Percentiles rank a stretch among this genome's conserved stretches.
Conservation (phyloP, 257 asterid species). For the Solanum bulbocastanum region DNA sequence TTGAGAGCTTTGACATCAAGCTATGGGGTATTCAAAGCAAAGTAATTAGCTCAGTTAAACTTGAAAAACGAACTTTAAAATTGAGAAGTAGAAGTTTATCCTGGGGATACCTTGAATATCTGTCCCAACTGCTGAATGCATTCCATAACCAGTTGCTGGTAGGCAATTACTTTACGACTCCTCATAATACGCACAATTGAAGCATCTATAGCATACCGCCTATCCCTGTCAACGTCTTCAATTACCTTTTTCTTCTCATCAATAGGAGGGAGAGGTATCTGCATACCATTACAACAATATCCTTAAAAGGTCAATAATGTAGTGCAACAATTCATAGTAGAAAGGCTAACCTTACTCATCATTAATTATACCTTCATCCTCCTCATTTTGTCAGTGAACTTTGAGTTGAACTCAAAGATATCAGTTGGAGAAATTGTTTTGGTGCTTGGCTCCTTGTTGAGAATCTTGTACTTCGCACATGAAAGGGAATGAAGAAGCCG, state of each 20-base stretch:
- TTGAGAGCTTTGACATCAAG: conserved; percentile 95
- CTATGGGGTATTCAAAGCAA: conserved; percentile 18
- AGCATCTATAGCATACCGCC: conserved; percentile 92
- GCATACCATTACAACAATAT: conserved; percentile 5
- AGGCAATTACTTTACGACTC: conserved; percentile 84
- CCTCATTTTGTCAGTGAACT: conserved; percentile 92
- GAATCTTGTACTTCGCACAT: conserved; percentile 92
- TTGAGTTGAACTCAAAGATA: conserved; percentile 75
- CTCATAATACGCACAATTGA: conserved; percentile 96
- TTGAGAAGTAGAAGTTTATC: not conserved
- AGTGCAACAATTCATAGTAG: not conserved
- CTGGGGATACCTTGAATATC: conserved; percentile 71
- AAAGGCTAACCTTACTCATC: not conserved
- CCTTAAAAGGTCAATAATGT: not conserved
- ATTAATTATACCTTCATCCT: conserved; percentile 71
- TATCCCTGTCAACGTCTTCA: conserved; percentile 96
- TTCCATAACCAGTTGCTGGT: conserved; percentile 92
- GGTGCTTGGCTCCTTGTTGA: conserved; percentile 82
- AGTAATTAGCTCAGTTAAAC: not conserved
- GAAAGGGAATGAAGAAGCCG: conserved; percentile 92
- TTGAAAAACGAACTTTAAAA: not conserved
- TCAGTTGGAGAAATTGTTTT: conserved; percentile 73
- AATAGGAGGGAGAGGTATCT: conserved; percentile 97
- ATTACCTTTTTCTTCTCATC: conserved; percentile 95
- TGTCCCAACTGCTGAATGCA: conserved; percentile 91